Conservation (phyloP, 805 yeast genomes). For the Zygosaccharomyces gambellarensis region DNA sequence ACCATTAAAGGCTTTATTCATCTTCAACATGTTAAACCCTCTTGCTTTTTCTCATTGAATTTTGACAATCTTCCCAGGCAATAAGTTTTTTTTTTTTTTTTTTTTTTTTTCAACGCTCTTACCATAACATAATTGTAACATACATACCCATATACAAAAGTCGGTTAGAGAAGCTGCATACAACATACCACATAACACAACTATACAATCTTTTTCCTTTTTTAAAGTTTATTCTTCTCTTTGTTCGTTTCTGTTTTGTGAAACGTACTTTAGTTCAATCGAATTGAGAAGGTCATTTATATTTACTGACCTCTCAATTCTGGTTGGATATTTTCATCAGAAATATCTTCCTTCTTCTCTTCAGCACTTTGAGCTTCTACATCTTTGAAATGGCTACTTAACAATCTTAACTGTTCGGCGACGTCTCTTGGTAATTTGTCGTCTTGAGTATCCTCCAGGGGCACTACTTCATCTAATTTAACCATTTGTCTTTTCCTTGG, state of each 20-base stretch:
- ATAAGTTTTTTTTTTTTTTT: background rate
- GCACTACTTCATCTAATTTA: constrained; percentile 18
- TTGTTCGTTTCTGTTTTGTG: background rate
- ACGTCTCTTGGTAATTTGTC: constrained; percentile 35
- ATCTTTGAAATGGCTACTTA: constrained; percentile 35
- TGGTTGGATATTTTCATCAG: constrained; percentile 36
- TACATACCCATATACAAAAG: background rate
- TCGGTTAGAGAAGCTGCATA: background rate
- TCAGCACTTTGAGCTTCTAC: constrained; percentile 24
- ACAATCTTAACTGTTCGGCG: constrained; percentile 33
- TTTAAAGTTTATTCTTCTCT: background rate
- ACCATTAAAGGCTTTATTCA: background rate
- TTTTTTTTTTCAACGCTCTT: background rate
- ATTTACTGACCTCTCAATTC: constrained; percentile 33
- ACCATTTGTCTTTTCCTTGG: constrained; percentile 16
- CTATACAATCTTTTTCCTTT: background rate
- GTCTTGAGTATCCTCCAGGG: constrained; percentile 29
- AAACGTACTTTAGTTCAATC: too few species aligned
- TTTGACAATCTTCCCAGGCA: background rate
- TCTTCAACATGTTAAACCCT: background rate
- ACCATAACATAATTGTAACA: background rate
- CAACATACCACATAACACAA: background rate
- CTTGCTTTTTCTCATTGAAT: background rate
- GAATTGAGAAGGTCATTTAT: background rate
- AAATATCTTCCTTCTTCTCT: constrained; percentile 23